Conservation (phyloP, 2,329 filamentous ascomycete species). For the Microdochium bolleyi region DNA sequence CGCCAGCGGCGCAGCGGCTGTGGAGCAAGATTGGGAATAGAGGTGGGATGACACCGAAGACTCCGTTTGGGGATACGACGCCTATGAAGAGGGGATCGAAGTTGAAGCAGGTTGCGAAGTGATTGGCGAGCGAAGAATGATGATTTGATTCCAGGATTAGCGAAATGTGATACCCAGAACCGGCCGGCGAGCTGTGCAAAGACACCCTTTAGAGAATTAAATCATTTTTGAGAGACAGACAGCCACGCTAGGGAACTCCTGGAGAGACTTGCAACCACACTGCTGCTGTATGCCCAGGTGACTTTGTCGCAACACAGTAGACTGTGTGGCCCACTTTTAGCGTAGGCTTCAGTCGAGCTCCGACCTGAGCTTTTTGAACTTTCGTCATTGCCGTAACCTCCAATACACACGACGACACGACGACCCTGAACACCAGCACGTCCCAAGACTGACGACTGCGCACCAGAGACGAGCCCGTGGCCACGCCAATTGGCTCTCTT, state of each 20-base stretch:
- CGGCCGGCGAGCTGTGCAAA: neutral
- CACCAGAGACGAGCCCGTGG: neutral
- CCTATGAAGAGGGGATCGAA: slow-evolving; percentile 26
- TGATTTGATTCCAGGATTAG: neutral
- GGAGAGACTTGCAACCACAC: too few relatives aligned
- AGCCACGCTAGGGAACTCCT: too few relatives aligned
- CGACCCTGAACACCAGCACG: neutral
- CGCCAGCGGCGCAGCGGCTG: slow-evolving; percentile 65
- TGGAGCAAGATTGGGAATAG: slow-evolving; percentile 51
- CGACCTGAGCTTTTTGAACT: neutral
- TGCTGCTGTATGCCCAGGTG: too few relatives aligned
- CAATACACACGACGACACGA: neutral
- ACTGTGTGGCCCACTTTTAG: neutral
- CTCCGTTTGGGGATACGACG: slow-evolving; percentile 32
- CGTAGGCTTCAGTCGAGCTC: neutral
- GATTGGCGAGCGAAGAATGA: neutral
- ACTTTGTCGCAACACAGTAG: neutral
- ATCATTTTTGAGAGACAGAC: too few relatives aligned
- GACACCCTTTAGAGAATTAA: neutral
- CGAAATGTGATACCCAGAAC: slow-evolving; percentile 11
- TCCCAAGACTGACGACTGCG: neutral
- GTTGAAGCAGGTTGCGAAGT: slow-evolving; percentile 24
- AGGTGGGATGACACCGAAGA: slow-evolving; percentile 22
- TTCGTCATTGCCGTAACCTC: neutral
- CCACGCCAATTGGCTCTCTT: neutral